Conservation (phyloP, 169 alveolate species). For the Neospora caninum region DNA sequence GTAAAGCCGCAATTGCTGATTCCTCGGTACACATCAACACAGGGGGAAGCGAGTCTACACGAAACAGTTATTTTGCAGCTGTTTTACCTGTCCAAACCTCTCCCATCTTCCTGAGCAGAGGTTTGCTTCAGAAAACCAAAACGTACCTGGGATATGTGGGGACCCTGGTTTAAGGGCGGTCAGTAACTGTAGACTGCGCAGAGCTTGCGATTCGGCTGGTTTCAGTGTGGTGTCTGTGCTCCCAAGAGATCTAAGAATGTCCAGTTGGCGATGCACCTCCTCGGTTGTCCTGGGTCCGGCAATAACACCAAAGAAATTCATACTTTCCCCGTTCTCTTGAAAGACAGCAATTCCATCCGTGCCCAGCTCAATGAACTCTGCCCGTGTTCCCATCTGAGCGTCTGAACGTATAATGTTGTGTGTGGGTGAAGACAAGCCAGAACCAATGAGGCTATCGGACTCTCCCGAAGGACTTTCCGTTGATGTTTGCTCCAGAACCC, state of each 20-base stretch:
- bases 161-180: constrained; percentile 43
- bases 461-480: neutral
- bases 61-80: too few relatives aligned
- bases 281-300: neutral
- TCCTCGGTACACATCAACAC: too few relatives aligned
- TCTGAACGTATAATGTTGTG: neutral
- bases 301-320: neutral
- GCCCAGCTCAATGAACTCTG: neutral
- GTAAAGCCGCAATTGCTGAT: too few relatives aligned
- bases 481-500: neutral
- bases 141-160: neutral
- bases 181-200: neutral
- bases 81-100: too few relatives aligned
- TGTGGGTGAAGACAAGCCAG: neutral
- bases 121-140: neutral
- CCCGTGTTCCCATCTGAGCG: neutral
- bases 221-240: neutral
- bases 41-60: too few relatives aligned
- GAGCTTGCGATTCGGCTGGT: neutral
- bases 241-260: neutral
- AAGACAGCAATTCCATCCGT: neutral
- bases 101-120: neutral
- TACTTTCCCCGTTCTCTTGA: neutral
- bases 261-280: neutral
- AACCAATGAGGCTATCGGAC: neutral